A percentile compares a stretch with the other conserved stretches of the same genome.
These are phyloP conservation scores for Candida maesae DNA, from an alignment of 805 yeast genomes.

Conservation along the genomic window DNA sequence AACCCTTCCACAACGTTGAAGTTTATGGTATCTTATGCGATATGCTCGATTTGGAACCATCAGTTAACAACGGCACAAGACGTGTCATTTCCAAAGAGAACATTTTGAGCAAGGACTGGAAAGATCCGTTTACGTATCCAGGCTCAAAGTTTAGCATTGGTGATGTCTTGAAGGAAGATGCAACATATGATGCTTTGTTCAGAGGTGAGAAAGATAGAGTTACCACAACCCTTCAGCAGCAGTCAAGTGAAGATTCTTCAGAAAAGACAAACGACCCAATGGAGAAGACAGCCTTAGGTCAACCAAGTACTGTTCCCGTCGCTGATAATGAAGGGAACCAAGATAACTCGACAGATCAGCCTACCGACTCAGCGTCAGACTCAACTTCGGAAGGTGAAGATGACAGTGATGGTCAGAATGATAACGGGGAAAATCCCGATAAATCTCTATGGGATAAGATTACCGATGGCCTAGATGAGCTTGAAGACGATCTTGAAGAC, in stretches of 20 bases:
- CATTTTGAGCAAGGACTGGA: constrained; percentile 41
- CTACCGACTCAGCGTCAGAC: background rate
- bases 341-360: too few relatives aligned
- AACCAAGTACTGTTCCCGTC: background rate
- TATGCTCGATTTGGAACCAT: constrained; percentile 46
- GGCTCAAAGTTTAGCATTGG: constrained; percentile 43
- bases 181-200: constrained; percentile 49
- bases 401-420: background rate
- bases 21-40: constrained; percentile 75
- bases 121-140: constrained; percentile 46
- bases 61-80: constrained; percentile 56
- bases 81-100: constrained; percentile 27
- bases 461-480: constrained; percentile 19
- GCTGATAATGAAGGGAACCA: too few relatives aligned
- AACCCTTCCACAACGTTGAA: constrained; percentile 71
- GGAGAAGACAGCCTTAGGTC: too few relatives aligned
- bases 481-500: constrained; percentile 22
- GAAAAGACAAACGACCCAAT: background rate
- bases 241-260: background rate
- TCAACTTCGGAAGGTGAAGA: background rate
- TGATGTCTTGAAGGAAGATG: constrained; percentile 36
- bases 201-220: constrained; percentile 15
- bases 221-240: constrained; percentile 18
- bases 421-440: background rate
- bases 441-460: constrained; percentile 25